Evolutionary conservation across 805 yeast species (phyloP).

Genomic region (Kurtzmaniella cleridarum): DNA sequence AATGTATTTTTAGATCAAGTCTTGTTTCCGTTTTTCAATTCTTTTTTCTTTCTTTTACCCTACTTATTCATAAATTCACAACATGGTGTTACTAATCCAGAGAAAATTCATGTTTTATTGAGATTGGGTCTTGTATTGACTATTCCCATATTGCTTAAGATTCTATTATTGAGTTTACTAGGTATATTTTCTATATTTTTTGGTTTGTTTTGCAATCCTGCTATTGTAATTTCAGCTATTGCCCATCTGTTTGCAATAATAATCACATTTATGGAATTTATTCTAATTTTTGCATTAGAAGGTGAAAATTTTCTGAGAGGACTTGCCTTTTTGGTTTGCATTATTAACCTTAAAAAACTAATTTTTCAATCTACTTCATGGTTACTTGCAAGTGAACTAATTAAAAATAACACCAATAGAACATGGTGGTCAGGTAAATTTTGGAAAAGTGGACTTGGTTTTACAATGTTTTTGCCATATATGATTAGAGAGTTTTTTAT

Average conservation of each 20-base stretch:
- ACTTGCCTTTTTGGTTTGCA: constrained; percentile 33
- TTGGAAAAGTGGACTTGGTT: constrained; percentile 34
- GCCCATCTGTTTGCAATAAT: constrained; percentile 34
- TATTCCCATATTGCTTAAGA: constrained; percentile 43
- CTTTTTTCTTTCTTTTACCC: constrained; percentile 44
- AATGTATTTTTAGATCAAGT: constrained; percentile 14
- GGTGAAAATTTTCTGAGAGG: constrained; percentile 37
- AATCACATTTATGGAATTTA: constrained; percentile 28
- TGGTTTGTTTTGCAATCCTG: constrained; percentile 28
- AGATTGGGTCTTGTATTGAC: constrained; percentile 52
- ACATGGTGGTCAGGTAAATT: constrained; percentile 57
- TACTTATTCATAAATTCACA: constrained; percentile 81
- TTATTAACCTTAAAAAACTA: constrained; percentile 32
- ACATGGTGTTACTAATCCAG: constrained; percentile 56
- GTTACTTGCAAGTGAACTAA: constrained; percentile 37
- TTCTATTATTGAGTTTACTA: constrained; percentile 21
- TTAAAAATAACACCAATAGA: constrained; percentile 33
- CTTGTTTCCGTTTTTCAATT: constrained; percentile 11
- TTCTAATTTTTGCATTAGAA: constrained; percentile 35
- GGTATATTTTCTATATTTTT: constrained; percentile 32
- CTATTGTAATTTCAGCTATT: constrained; percentile 34
- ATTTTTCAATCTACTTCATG: constrained; percentile 27
- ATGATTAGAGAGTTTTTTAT: constrained; percentile 43
- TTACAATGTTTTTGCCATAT: constrained; percentile 32
- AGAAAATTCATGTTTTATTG: constrained; percentile 45